These are phyloP conservation scores for Corchorus capsularis DNA, from an alignment of 345 rosid genomes.

Conservation along the genomic window DNA sequence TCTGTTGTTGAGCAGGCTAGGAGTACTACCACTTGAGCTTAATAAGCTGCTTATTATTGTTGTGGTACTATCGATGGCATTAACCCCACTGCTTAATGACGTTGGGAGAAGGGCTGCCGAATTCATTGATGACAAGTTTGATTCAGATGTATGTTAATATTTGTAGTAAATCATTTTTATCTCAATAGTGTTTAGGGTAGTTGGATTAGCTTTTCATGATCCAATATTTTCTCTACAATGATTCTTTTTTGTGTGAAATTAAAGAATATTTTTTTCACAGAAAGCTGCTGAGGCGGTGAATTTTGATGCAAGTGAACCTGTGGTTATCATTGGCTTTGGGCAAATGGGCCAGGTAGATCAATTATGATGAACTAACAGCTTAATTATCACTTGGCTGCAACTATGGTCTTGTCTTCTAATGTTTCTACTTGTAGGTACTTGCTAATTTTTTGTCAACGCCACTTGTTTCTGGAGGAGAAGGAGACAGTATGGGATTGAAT, in stretches of 20 bases:
- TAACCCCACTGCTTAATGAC: constrained; percentile 89
- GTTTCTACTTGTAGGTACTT: constrained; percentile 57
- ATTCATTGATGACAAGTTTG: constrained; percentile 58
- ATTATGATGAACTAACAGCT: constrained; percentile 1
- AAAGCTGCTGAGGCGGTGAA: constrained; percentile 52
- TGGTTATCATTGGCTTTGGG: constrained; percentile 90
- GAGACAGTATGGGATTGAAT: constrained; percentile 65
- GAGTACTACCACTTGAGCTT: constrained; percentile 96
- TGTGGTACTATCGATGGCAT: constrained; percentile 93
- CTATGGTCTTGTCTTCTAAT: constrained; percentile 12
- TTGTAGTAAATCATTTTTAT: constrained; percentile 11
- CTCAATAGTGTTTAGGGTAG: not conserved
- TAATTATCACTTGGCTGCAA: not conserved
- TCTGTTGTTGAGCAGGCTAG: constrained; percentile 59
- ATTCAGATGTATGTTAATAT: constrained; percentile 42
- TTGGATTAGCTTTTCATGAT: constrained; percentile 5
- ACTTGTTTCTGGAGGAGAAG: constrained; percentile 68
- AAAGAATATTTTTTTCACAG: constrained; percentile 40
- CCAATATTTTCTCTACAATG: not conserved
- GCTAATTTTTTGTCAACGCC: constrained; percentile 93
- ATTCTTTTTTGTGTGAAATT: not conserved
- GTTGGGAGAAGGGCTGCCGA: constrained; percentile 84
- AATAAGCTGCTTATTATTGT: constrained; percentile 96
- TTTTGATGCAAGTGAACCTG: constrained; percentile 75
- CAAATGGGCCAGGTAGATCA: constrained; percentile 90